A percentile compares a stretch with the other conserved stretches of the same genome.
These are phyloP conservation scores for Neurospora sp. DNA, from an alignment of 495 filamentous ascomycete species.

Conservation along the genomic window DNA sequence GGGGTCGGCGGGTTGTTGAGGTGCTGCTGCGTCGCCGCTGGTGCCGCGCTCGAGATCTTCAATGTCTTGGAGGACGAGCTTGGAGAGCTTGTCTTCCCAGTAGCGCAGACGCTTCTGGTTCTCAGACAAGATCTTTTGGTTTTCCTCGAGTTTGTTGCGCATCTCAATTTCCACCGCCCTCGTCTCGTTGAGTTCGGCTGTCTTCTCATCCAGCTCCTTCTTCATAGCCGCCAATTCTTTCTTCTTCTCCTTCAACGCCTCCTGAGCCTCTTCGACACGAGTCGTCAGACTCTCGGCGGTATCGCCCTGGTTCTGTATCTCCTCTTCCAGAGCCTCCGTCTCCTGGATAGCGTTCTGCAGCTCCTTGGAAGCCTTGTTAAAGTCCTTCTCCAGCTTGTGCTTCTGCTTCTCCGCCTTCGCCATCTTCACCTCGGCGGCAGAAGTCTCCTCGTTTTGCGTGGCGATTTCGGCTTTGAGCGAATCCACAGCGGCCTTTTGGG, in stretches of 20 bases:
- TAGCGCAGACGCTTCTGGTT: slow-evolving; percentile 76
- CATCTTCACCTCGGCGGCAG: slow-evolving; percentile 71
- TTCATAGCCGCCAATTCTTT: slow-evolving; percentile 72
- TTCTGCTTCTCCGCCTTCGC: slow-evolving; percentile 90
- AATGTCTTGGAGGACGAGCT: slow-evolving; percentile 67
- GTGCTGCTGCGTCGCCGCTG: not conserved
- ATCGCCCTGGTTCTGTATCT: slow-evolving; percentile 63
- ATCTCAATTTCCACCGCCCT: slow-evolving; percentile 92
- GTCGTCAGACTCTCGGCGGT: slow-evolving; percentile 62
- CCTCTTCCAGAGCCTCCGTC: slow-evolving; percentile 61
- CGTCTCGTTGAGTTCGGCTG: slow-evolving; percentile 77
- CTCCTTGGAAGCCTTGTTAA: slow-evolving; percentile 64
- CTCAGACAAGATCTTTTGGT: slow-evolving; percentile 77
- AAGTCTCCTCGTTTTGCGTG: slow-evolving; percentile 68
- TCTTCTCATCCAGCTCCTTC: slow-evolving; percentile 75
- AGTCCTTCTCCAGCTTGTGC: slow-evolving; percentile 73
- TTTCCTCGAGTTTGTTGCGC: slow-evolving; percentile 94
- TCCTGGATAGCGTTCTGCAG: slow-evolving; percentile 60
- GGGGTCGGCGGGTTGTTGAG: slow-evolving; percentile 8
- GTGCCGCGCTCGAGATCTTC: slow-evolving; percentile 45
- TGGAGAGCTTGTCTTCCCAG: slow-evolving; percentile 82
- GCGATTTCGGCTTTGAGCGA: slow-evolving; percentile 78
- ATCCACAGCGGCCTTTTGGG: slow-evolving; percentile 91
- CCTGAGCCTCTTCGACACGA: slow-evolving; percentile 78
- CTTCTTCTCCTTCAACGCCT: slow-evolving; percentile 68